Evolutionary conservation across 176 grass and related monocot species (phyloP).

Genomic region (Musa schizocarpa): DNA sequence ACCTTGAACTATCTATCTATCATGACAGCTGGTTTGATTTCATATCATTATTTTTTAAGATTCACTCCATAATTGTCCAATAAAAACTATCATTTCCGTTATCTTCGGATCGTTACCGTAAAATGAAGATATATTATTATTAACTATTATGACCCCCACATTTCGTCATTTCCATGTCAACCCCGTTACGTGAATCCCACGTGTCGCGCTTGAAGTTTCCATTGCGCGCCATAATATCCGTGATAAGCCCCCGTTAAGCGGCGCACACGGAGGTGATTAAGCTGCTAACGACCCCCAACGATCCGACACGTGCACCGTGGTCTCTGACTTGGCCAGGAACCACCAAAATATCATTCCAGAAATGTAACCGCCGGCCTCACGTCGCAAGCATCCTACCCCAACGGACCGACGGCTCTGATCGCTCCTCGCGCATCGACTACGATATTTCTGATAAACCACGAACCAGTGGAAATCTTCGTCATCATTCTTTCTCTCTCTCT

Average conservation of each 20-base stretch:
- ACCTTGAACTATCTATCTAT: too few species aligned
- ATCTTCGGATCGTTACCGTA: too few species aligned
- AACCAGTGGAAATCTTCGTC: neutral
- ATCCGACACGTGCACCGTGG: neutral
- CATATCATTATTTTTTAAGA: too few species aligned
- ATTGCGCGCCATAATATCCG: neutral
- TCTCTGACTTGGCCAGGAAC: neutral
- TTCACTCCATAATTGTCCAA: too few species aligned
- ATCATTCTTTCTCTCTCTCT: neutral
- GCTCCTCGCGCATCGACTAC: too few species aligned
- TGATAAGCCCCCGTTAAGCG: neutral
- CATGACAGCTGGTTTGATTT: too few species aligned
- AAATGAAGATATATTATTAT: too few species aligned
- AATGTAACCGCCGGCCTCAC: neutral
- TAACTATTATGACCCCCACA: too few species aligned
- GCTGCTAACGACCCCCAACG: neutral
- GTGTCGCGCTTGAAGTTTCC: too few species aligned
- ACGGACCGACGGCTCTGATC: neutral
- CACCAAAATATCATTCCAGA: neutral
- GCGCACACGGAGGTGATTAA: neutral
- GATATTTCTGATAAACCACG: too few species aligned
- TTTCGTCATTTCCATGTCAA: too few species aligned
- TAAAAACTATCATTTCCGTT: too few species aligned
- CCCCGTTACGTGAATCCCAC: neutral
- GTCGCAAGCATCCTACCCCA: neutral